Evolutionary conservation across 1,284 basidiomycete species (phyloP), one percentile per base, ranked within the genome.

Genomic region (Puccinia polysora): DNA sequence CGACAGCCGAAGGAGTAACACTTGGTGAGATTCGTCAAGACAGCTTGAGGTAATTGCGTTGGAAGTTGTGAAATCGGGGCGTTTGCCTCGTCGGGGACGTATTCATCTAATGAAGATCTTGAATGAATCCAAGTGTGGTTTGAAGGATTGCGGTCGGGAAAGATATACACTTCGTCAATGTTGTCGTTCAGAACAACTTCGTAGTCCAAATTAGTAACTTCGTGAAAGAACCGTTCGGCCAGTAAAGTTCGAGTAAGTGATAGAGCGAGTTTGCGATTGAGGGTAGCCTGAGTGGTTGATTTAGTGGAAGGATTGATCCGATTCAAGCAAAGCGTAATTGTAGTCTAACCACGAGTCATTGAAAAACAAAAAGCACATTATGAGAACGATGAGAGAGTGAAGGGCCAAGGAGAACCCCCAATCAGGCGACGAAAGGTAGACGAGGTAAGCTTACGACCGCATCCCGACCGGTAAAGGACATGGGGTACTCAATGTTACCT

Each of bases 151-250:
- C 96, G 93, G 74, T 92, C 91, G 80, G 93, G 83, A 82, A 98
- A 97, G 85, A 91, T 92, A 81, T 92, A 97, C 5, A 97, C 92
- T 76, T 96, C 91, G 76, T 96, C 93, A 1, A 93, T 88, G 4
- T 91, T 89, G 78, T 97, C 95, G 73, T 89, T 87, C 55, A 97
- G 81, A 0, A 87, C 84, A 28, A 87, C 86, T 12, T 53, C 64
- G n/a, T 55, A 34, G 30, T 67, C 40, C 3, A 56, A 40, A 28
- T 67, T 67, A 52, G 50, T 56, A 28, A 67, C 64, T 55, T 67
- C 64, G 12, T 55, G 50, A 28, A 67, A 67, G 38, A 67, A 67
- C 20, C 20, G 23, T 43, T 67, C 64, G 23, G 64, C 50, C 23
- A 67, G 23, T 25, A 67, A 30, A n/a, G 50, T 36, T 15, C 47